These are phyloP conservation scores for Mycena galopus DNA, from an alignment of 768 basidiomycete genomes.

Conservation along the genomic window DNA sequence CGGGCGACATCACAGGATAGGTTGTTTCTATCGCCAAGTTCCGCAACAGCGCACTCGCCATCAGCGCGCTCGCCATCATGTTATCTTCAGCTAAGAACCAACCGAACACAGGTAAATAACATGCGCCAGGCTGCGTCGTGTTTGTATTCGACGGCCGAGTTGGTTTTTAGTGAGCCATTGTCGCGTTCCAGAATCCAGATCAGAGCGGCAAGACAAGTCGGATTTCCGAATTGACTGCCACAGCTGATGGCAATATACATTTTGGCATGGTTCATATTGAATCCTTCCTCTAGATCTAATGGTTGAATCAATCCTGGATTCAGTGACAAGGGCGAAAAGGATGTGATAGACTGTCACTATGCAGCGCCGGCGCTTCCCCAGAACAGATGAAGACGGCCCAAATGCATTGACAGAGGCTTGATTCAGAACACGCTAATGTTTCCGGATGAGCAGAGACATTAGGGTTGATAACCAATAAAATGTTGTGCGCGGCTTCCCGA, in stretches of 20 bases:
- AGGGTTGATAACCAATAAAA: constrained; percentile 98
- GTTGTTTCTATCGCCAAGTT: constrained; percentile 88
- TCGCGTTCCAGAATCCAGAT: constrained; percentile 85
- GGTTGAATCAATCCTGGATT: constrained; percentile 82
- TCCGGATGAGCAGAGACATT: constrained; percentile 85
- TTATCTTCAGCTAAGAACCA: constrained; percentile 97
- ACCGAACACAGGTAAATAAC: constrained; percentile 84
- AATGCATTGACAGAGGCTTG: constrained; percentile 88
- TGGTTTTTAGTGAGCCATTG: constrained; percentile 74
- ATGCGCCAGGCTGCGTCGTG: constrained; percentile 44
- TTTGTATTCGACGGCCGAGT: constrained; percentile 41
- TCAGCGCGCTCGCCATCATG: constrained; percentile 93
- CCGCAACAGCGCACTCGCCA: constrained; percentile 98
- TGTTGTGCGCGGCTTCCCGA: constrained; percentile 83
- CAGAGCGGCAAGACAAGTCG: constrained; percentile 91
- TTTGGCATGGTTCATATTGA: constrained; percentile 98
- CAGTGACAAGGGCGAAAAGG: constrained; percentile 85
- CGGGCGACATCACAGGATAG: constrained; percentile 92
- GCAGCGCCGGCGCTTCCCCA: constrained; percentile 61
- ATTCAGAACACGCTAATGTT: constrained; percentile 87
- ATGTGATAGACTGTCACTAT: constrained; percentile 96
- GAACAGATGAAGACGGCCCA: constrained; percentile 52
- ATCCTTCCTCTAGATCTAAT: constrained; percentile 90
- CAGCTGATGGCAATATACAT: constrained; percentile 96
- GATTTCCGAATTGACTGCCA: constrained; percentile 96